A percentile compares a stretch with the other conserved stretches of the same genome.
phyloP scores from a whole-genome alignment of 169 alveolate genomes.

The Toxoplasma gondii region DNA sequence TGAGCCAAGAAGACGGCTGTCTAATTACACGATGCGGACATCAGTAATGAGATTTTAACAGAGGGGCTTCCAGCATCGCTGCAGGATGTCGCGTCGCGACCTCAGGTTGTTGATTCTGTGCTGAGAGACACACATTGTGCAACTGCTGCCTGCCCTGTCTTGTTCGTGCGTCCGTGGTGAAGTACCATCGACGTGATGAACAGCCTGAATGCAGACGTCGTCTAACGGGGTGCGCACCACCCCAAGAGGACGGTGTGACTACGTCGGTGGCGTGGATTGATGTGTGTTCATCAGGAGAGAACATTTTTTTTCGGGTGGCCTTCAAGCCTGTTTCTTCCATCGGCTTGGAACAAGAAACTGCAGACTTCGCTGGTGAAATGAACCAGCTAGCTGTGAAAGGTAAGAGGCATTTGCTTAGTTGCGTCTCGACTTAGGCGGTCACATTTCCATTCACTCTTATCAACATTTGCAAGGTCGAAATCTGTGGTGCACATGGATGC shows the following conservation, averaged over 20 bases:
- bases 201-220: too few species aligned
- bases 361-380: slow-evolving; percentile 62
- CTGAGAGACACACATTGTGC: background rate
- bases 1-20: too few species aligned
- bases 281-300: slow-evolving; percentile 42
- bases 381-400: slow-evolving; percentile 29
- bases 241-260: background rate
- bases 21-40: too few species aligned
- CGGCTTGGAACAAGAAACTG: slow-evolving; percentile 72
- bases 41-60: background rate
- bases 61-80: background rate
- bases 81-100: background rate
- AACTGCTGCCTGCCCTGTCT: too few species aligned
- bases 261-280: background rate
- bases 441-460: too few species aligned
- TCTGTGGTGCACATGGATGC: too few species aligned
- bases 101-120: background rate
- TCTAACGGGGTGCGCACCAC: background rate
- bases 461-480: too few species aligned
- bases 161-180: too few species aligned
- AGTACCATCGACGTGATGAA: too few species aligned
- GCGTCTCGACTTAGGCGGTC: background rate
- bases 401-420: background rate
- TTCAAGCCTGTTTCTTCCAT: slow-evolving; percentile 86
- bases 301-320: slow-evolving; percentile 74